Evolutionary conservation across 805 yeast species (phyloP), one percentile per base, ranked within the genome.

Genomic region (Kodamaea restingae): DNA sequence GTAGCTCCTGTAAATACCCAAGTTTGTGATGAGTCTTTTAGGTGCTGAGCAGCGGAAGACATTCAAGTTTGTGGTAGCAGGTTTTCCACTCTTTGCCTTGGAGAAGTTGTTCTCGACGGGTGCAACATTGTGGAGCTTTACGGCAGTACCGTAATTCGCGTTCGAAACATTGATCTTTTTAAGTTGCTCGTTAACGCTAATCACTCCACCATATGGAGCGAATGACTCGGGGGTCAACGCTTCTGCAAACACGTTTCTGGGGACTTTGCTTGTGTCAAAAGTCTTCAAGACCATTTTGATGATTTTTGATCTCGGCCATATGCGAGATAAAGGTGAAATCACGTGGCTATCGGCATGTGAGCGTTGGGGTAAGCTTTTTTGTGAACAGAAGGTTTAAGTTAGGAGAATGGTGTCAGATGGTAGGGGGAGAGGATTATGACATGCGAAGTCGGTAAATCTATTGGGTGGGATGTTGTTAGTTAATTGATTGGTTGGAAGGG

Each of bases 131-230:
- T 76, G 77, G 33, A 87, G 58, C 52, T 90, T 90, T 4, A 75
- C 67, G 1, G 97, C 97, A 2, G 97, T 90, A n/a, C 97, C 97
- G 54, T 90, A 88, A 61, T 90, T 90, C 4, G 96, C 97, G 15
- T 73, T 62, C 6, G 52, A 40, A 21, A 18, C 29, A 27, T 59
- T 54, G 14, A 36, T 70, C 1, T 72, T 54, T 26, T 61, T 54
- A 20, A 85, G 67, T 58, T 86, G 95, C 50, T 87, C 84, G 43
- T 75, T 76, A 3, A 95, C 85, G 18, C 93, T 83, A 31, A 88
- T 76, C 8, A 86, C 80, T 0, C 83, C 78, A 1, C 97, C 97
- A 56, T 71, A 88, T 2, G 71, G 70, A 1, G 75, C 73, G 53
- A 87, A 88, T 1, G 72, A 55, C 26, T 72, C 78, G 0, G 88